Evolutionary conservation across 2,329 filamentous ascomycete species (phyloP).

Genomic region (Xylaria sp.): DNA sequence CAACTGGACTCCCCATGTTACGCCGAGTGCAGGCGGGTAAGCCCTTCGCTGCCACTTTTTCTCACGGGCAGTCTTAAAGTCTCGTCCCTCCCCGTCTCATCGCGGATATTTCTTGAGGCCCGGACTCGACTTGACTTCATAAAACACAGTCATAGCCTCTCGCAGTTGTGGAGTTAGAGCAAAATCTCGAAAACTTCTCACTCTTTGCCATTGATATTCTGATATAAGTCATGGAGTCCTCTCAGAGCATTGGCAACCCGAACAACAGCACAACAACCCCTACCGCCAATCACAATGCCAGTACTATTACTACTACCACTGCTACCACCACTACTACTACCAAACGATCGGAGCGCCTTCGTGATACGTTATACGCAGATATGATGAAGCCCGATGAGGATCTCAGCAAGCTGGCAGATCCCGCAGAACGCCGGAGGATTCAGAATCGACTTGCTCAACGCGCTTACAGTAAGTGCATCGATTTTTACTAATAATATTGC

Average conservation of each 20-base stretch:
- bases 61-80: slow-evolving; percentile 14
- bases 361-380: slow-evolving; percentile 24
- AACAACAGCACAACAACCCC: not conserved
- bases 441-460: slow-evolving; percentile 24
- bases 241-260: slow-evolving; percentile 11
- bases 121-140: slow-evolving; percentile 11
- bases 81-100: slow-evolving; percentile 9
- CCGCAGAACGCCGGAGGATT: slow-evolving; percentile 22
- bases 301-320: not conserved
- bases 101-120: slow-evolving; percentile 12
- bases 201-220: slow-evolving; percentile 2
- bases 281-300: too few relatives aligned
- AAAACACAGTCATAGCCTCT: slow-evolving; percentile 4
- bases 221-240: not conserved
- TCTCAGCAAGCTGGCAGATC: slow-evolving; percentile 23
- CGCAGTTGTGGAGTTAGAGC: slow-evolving; percentile 10
- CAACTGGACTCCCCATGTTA: not conserved
- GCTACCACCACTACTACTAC: slow-evolving; percentile 8
- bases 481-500: not conserved
- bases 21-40: not conserved
- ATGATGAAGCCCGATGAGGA: slow-evolving; percentile 27
- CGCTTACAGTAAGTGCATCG: slow-evolving; percentile 22
- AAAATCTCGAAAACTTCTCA: slow-evolving; percentile 6
- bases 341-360: slow-evolving; percentile 22
- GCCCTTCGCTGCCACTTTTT: not conserved